Conservation (phyloP, 805 yeast species). For the Starmerella gropengiesseri region DNA sequence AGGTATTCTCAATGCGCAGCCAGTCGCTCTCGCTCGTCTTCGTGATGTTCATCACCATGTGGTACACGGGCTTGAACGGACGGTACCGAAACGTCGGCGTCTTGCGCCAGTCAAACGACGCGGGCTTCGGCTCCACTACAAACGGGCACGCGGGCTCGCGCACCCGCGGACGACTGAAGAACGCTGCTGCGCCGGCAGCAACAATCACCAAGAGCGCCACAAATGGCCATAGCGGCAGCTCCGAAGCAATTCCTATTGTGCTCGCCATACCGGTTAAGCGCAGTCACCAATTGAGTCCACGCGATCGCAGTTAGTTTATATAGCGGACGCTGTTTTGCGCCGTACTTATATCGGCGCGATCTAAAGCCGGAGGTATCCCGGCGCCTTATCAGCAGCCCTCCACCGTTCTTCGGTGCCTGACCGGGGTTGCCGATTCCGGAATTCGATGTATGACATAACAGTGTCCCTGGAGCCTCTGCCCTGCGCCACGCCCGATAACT, state of each 20-base stretch:
- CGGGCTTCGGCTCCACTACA: slow-evolving; percentile 6
- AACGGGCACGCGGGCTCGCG: slow-evolving; percentile 3
- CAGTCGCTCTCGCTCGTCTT: slow-evolving; percentile 42
- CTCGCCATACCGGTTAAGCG: too few relatives aligned
- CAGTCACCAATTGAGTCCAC: too few relatives aligned
- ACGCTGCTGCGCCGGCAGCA: not conserved
- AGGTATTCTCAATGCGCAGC: slow-evolving; percentile 52
- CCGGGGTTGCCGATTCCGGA: too few relatives aligned
- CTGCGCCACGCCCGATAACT: not conserved
- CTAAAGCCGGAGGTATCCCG: too few relatives aligned
- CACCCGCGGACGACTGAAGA: not conserved
- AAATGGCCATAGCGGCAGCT: not conserved
- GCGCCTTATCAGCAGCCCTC: slow-evolving; percentile 1
- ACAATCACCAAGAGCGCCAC: not conserved
- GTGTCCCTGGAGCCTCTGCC: too few relatives aligned
- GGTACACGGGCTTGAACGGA: slow-evolving; percentile 54
- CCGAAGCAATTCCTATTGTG: not conserved
- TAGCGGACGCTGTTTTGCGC: too few relatives aligned
- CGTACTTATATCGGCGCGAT: too few relatives aligned
- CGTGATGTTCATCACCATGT: slow-evolving; percentile 52
- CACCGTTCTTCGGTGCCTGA: not conserved
- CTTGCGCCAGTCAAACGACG: slow-evolving; percentile 4
- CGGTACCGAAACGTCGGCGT: slow-evolving; percentile 28
- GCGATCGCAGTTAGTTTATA: too few relatives aligned
- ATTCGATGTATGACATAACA: slow-evolving; percentile 1